Evolutionary conservation across 192 early-diverging fungal species (phyloP), one percentile per base, ranked within the genome.

Genomic region (Obelidium mucronatum): DNA sequence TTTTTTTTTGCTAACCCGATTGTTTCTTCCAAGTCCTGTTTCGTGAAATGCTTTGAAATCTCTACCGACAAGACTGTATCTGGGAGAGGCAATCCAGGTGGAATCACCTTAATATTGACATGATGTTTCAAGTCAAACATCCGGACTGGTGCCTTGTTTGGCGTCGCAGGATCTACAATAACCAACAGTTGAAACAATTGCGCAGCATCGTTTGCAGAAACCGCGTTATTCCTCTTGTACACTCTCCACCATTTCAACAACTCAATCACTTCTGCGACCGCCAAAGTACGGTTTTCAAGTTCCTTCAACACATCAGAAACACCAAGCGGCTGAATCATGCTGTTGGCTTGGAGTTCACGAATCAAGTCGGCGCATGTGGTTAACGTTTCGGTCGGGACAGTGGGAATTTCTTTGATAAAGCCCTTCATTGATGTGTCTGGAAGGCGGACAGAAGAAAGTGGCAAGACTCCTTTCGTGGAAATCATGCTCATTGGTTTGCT

Each of bases 181-280:
- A 90, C 60, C 0, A 87, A 85, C 22, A 82, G 56, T 28, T 82
- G 79, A 42, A 90, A 74, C 42, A 93, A 83, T 33, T 78, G 60
- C 58, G 75, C 59, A 34, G 66, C 58, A 40, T 74, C 82, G 2
- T 65, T n/a, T 2, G 72, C 48, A 2, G 84, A 74, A 28, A 88
- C 75, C 1, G 75, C 67, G 1, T 84, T 69, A 13, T 58, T 73
- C 19, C 73, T 71, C 3, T 76, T 73, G 73, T 83, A 89, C 22
- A 77, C 79, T 15, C 92, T 83, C 92, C 90, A 95, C 95, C 95
- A 96, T 71, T 87, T 85, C 74, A 96, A 76, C 54, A 93, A 83
- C 0, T 86, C 86, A 0, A 90, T 77, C 78, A 90, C 86, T 76
- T 96, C 93, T 1, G 73, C 63, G 28, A 76, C 75, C 8, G 81